Conservation (phyloP, 1,139 yeast species). For the Kodamaea ohmeri region DNA sequence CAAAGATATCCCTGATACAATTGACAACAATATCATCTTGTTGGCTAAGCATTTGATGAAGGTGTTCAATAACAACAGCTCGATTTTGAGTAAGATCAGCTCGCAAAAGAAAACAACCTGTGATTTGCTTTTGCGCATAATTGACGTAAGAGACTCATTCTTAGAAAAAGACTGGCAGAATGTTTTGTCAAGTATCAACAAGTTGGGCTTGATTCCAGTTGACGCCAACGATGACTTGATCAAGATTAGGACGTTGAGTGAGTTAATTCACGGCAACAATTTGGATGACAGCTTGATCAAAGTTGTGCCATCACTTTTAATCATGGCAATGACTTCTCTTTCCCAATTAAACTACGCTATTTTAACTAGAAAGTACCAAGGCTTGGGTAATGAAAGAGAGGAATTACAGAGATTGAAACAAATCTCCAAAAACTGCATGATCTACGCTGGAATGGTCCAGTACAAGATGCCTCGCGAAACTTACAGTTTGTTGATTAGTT, state of each 20-base stretch:
- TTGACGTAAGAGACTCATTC: slow-evolving; percentile 64
- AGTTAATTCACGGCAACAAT: slow-evolving; percentile 42
- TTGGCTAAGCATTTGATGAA: slow-evolving; percentile 58
- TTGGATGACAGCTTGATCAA: slow-evolving; percentile 72
- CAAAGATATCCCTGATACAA: slow-evolving; percentile 23
- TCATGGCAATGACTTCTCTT: slow-evolving; percentile 79
- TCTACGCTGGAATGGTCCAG: slow-evolving; percentile 94
- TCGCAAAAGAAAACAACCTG: slow-evolving; percentile 59
- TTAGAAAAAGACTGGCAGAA: slow-evolving; percentile 58
- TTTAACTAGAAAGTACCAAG: slow-evolving; percentile 46
- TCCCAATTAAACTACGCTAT: slow-evolving; percentile 56
- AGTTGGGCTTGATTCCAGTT: slow-evolving; percentile 67
- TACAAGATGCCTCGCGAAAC: slow-evolving; percentile 93
- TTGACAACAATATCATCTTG: slow-evolving; percentile 49
- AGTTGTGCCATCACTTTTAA: slow-evolving; percentile 74
- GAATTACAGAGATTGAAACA: slow-evolving; percentile 53
- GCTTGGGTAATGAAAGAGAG: slow-evolving; percentile 52
- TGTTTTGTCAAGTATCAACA: slow-evolving; percentile 55
- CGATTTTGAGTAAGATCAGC: slow-evolving; percentile 44
- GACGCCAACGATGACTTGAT: slow-evolving; percentile 37
- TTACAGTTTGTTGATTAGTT: slow-evolving; percentile 66
- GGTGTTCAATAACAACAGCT: slow-evolving; percentile 51
- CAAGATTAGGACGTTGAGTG: slow-evolving; percentile 39
- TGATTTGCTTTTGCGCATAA: slow-evolving; percentile 59
- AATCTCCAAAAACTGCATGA: slow-evolving; percentile 84